Conservation (phyloP, 768 basidiomycete species). For the Boletus tomentosulus region DNA sequence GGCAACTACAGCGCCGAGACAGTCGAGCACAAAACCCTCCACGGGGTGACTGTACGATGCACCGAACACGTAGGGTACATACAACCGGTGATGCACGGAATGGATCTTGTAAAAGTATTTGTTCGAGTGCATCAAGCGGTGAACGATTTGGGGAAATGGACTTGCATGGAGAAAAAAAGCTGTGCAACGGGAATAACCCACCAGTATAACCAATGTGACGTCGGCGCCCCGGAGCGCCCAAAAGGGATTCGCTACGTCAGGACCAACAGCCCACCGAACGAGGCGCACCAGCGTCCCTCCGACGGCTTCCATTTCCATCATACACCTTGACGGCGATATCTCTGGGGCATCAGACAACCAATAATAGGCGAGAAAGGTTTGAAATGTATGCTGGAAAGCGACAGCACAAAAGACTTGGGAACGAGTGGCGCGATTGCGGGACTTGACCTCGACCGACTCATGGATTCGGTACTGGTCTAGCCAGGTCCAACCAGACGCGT, state of each 20-base stretch:
- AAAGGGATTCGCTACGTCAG: conserved; percentile 33
- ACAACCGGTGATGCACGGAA: conserved; percentile 91
- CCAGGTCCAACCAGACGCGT: conserved; percentile 67
- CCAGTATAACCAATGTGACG: conserved; percentile 83
- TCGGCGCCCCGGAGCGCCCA: conserved; percentile 36
- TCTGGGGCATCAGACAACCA: conserved; percentile 52
- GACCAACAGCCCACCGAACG: conserved; percentile 39
- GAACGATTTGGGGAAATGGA: conserved; percentile 51
- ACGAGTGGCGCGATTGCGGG: conserved; percentile 70
- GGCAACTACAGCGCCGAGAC: conserved; percentile 75
- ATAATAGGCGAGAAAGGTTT: conserved; percentile 68
- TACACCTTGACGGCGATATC: conserved; percentile 34
- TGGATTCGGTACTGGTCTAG: conserved; percentile 86
- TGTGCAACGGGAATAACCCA: conserved; percentile 81
- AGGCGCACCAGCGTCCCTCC: conserved; percentile 39
- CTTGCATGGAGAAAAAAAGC: conserved; percentile 79
- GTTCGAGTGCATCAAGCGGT: conserved; percentile 88
- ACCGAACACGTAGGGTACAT: conserved; percentile 96
- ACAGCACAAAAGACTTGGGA: conserved; percentile 75
- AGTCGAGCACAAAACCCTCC: conserved; percentile 90
- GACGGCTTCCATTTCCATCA: conserved; percentile 40
- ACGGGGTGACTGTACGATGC: conserved; percentile 98
- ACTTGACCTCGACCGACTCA: conserved; percentile 72
- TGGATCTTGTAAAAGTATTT: conserved; percentile 91
- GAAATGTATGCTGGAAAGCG: conserved; percentile 78